phyloP scores from a whole-genome alignment of 2,329 filamentous ascomycete species.

The Aspergillus hortae region DNA sequence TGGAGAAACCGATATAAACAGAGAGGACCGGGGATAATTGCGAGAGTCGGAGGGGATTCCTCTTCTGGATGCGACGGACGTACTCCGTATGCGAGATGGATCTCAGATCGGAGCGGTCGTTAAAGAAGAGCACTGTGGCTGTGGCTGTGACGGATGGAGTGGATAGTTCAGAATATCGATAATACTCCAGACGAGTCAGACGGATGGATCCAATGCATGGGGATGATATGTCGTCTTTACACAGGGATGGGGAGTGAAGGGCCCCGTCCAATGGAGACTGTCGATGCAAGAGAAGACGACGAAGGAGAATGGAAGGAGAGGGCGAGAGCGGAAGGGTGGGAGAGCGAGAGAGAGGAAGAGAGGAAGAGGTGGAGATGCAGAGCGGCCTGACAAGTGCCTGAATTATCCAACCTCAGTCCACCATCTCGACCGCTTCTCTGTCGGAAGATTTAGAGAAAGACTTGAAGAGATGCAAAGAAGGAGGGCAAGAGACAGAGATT shows the following conservation, averaged over 20 bases:
- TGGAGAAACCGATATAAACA: background rate
- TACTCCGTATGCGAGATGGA: background rate
- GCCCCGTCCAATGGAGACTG: background rate
- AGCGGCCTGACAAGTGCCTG: slow-evolving; percentile 26
- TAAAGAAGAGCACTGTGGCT: too few relatives aligned
- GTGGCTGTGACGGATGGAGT: too few relatives aligned
- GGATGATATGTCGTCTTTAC: background rate
- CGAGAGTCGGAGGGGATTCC: background rate
- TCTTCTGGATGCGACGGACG: background rate
- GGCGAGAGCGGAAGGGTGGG: background rate
- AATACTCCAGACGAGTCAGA: too few relatives aligned
- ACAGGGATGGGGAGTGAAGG: background rate
- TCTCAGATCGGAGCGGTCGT: background rate
- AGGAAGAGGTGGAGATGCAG: slow-evolving; percentile 15
- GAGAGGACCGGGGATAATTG: background rate
- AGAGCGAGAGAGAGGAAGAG: background rate
- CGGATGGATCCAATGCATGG: background rate
- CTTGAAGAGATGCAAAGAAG: background rate
- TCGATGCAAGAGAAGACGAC: background rate
- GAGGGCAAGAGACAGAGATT: background rate
- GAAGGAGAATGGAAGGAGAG: background rate
- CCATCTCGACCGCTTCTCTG: background rate
- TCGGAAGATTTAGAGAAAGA: background rate
- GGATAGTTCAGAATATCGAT: too few relatives aligned
- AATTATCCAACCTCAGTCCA: background rate